phyloP scores from a whole-genome alignment of 108 stramenopile genomes.

The Skeletonema grethae region DNA sequence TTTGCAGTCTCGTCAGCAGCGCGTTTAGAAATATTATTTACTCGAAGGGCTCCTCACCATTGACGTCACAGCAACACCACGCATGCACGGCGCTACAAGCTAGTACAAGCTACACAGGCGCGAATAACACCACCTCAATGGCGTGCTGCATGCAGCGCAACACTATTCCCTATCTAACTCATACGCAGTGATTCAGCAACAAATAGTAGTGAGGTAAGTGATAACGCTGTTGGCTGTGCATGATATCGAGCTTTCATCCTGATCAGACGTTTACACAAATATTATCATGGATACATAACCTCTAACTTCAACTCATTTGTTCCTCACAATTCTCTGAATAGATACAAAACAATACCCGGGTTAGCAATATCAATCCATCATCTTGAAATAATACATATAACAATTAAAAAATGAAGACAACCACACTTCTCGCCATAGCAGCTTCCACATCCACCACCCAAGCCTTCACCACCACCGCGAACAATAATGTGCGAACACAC shows the following conservation, averaged over 20 bases:
- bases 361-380: neutral
- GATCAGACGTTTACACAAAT: no score
- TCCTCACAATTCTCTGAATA: neutral
- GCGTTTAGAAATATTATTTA: no score
- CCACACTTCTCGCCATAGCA: neutral
- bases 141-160: neutral
- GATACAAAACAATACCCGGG: neutral
- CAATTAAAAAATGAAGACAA: slow-evolving; percentile 1
- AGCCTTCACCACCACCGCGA: neutral
- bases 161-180: neutral
- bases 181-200: no score
- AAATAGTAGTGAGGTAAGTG: no score
- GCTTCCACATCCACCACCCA: neutral
- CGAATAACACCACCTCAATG: neutral
- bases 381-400: neutral
- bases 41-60: neutral
- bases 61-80: neutral
- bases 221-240: no score
- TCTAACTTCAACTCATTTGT: neutral
- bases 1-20: no score
- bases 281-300: no score
- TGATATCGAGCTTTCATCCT: no score
- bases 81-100: neutral
- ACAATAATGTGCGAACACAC: slow-evolving; percentile 3
- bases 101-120: neutral